Percentiles rank a stretch among this genome's conserved stretches.
These are phyloP conservation scores for Acacia concinna DNA, from an alignment of 331 rosid genomes.

Conservation along the genomic window DNA sequence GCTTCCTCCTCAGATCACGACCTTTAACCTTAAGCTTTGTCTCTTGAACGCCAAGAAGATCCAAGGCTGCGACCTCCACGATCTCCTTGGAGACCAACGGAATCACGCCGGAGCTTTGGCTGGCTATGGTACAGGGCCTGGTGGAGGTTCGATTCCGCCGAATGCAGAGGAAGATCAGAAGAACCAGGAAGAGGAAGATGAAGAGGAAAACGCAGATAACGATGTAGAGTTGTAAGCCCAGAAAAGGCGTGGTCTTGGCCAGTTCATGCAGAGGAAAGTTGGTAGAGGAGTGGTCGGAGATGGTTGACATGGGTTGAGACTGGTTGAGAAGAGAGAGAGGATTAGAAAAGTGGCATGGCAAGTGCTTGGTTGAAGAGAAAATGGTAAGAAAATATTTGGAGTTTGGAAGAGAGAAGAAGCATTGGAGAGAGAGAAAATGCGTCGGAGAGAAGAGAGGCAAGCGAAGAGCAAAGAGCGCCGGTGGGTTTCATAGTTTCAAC, in stretches of 20 bases:
- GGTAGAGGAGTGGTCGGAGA: slow-evolving; percentile 36
- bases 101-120: slow-evolving; percentile 79
- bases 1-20: slow-evolving; percentile 40
- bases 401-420: slow-evolving; percentile 20
- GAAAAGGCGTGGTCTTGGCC: slow-evolving; percentile 32
- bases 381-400: not conserved
- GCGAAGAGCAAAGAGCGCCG: slow-evolving; percentile 14
- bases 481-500: slow-evolving; percentile 51
- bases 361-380: slow-evolving; percentile 33
- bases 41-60: slow-evolving; percentile 37
- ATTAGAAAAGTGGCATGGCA: not conserved
- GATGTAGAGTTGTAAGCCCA: slow-evolving; percentile 54
- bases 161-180: slow-evolving; percentile 56
- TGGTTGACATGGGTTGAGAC: slow-evolving; percentile 56
- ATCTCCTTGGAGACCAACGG: slow-evolving; percentile 86
- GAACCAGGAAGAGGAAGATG: slow-evolving; percentile 35
- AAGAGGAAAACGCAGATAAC: slow-evolving; percentile 46
- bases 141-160: slow-evolving; percentile 41
- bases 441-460: slow-evolving; percentile 15
- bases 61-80: slow-evolving; percentile 52
- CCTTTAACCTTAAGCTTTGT: slow-evolving; percentile 32
- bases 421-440: slow-evolving; percentile 1
- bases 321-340: not conserved
- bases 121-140: slow-evolving; percentile 44
- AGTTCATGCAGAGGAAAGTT: slow-evolving; percentile 31